A percentile compares a stretch with the other conserved stretches of the same genome.
Conservation (phyloP, 106 monocot species). For the Dendrobium catenatum region DNA sequence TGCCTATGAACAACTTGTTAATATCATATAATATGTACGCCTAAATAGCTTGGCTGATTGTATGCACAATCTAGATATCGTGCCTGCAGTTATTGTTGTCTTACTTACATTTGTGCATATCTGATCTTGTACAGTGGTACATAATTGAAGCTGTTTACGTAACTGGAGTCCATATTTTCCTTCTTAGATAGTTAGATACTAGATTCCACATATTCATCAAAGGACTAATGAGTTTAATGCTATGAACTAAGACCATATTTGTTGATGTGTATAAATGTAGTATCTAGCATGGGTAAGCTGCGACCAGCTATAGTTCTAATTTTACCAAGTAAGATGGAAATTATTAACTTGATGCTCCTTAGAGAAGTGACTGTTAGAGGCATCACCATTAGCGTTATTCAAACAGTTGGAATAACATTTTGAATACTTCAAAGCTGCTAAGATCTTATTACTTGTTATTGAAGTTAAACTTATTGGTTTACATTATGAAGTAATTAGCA, state of each 20-base stretch:
- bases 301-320: not conserved
- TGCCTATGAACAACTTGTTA: not conserved
- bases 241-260: not conserved
- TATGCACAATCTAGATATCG: not conserved
- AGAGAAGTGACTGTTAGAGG: not conserved
- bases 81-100: not conserved
- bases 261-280: not conserved
- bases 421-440: not conserved
- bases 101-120: not conserved
- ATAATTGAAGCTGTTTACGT: not conserved
- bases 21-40: not conserved
- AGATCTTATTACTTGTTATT: not conserved
- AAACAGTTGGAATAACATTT: not conserved
- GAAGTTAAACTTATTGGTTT: not conserved
- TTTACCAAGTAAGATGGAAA: not conserved
- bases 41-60: not conserved
- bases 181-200: too few relatives aligned
- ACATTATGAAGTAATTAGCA: not conserved
- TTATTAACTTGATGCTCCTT: not conserved
- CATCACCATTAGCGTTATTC: not conserved
- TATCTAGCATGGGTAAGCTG: not conserved
- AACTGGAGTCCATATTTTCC: too few relatives aligned
- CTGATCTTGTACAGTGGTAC: not conserved
- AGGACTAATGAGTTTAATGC: not conserved
- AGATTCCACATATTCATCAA: not conserved